Evolutionary conservation across 1,284 basidiomycete genomes (phyloP).

Genomic region (Ceratobasidium sp.): DNA sequence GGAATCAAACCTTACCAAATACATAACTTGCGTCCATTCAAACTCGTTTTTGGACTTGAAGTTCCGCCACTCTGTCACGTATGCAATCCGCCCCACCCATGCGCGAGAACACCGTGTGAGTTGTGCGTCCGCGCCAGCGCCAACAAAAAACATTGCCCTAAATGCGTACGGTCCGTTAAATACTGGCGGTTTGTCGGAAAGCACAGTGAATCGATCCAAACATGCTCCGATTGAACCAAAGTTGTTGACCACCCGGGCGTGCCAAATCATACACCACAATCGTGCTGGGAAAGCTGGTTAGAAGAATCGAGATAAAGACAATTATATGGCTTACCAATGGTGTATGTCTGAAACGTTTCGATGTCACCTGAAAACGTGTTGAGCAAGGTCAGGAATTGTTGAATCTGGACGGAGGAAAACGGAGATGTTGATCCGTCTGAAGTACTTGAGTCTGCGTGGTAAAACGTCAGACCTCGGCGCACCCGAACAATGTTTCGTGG

Average conservation of each 20-base stretch:
- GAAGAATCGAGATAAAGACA: neutral
- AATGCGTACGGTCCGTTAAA: neutral
- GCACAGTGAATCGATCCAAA: conserved; percentile 12
- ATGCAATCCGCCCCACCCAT: conserved; percentile 23
- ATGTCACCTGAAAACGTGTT: neutral
- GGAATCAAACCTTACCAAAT: neutral
- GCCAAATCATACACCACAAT: conserved; percentile 41
- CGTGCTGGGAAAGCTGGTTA: neutral
- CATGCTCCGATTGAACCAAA: conserved; percentile 13
- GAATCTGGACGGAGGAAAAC: conserved; percentile 2
- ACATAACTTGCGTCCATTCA: conserved; percentile 26
- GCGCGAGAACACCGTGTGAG: conserved; percentile 8
- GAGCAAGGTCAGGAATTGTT: neutral
- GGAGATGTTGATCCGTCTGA: conserved; percentile 28
- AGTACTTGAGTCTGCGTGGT: neutral
- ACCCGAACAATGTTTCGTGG: neutral
- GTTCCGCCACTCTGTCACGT: conserved; percentile 18
- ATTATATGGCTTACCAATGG: neutral
- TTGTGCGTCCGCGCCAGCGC: neutral
- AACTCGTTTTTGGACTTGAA: conserved; percentile 25
- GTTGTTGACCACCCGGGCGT: conserved; percentile 28
- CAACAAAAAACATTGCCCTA: neutral
- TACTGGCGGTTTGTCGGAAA: neutral
- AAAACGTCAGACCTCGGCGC: neutral
- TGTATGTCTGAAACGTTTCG: conserved; percentile 10